Evolutionary conservation across 345 rosid genomes (phyloP).

Genomic region (Citrus trifoliata): DNA sequence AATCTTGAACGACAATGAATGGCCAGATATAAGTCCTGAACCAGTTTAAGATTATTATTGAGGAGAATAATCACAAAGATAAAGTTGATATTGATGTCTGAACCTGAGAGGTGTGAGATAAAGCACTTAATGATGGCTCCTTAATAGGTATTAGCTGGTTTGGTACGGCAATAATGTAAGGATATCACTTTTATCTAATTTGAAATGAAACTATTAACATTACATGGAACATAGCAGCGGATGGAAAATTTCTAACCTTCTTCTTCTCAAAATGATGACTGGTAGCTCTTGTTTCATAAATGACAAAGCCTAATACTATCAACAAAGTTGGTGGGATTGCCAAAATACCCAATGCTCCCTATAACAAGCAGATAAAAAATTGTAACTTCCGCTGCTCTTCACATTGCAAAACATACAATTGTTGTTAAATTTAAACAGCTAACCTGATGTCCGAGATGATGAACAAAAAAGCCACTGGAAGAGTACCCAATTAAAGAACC

Average conservation of each 20-base stretch:
- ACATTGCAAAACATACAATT: background rate
- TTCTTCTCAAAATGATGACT: constrained; percentile 34
- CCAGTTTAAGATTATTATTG: background rate
- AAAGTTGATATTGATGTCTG: background rate
- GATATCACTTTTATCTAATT: background rate
- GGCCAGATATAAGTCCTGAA: background rate
- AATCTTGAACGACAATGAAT: background rate
- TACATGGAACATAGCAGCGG: background rate
- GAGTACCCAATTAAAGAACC: constrained; percentile 73
- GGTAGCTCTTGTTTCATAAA: constrained; percentile 49
- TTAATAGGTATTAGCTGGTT: background rate
- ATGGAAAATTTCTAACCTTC: constrained; percentile 32
- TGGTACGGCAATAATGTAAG: background rate
- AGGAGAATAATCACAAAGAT: background rate
- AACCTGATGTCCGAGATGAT: constrained; percentile 75
- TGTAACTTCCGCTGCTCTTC: background rate
- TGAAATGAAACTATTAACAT: background rate
- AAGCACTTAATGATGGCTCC: background rate
- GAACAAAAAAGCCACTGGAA: constrained; percentile 69
- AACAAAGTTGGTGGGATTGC: constrained; percentile 56
- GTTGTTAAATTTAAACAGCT: background rate
- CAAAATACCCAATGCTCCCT: constrained; percentile 66
- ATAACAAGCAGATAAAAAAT: background rate
- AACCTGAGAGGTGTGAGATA: background rate
- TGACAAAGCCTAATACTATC: constrained; percentile 56